Base-by-base conservation (phyloP, 805 yeast genomes). In the Schizosaccharomyces japonicus region DNA sequence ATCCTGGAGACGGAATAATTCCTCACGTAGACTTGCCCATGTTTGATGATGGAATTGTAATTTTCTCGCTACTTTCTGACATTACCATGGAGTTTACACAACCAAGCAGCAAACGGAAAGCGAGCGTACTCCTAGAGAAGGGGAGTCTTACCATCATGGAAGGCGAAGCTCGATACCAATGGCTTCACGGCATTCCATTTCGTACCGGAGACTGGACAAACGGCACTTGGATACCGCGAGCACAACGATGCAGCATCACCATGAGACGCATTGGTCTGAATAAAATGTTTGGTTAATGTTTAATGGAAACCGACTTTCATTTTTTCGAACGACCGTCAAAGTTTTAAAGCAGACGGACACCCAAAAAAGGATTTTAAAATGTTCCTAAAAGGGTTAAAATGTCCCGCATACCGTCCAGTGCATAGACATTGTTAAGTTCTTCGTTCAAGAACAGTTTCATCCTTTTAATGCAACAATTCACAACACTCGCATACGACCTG, bases 141-240 rank as follows among this genome's bases (percentile, higher is more conserved):
- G 46, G 46, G 13, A 42, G 46, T 27, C 13, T 26, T 4, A 19
- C 26, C 5, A 7, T 42, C 21, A 42, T 42, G 32, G 7, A 13
- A 23, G 46, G 46, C 17, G 21, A 25, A 42, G 46, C 46, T 8
- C 13, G 46, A n/a, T 42, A 42, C 23, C n/a, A 42, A 13, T 42
- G 46, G 46, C 26, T 36, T 21, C 42, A 36, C 13, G 42, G 23
- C 17, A 36, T 36, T 15, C 42, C 42, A 19, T 36, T 36, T 36
- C 42, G 42, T 15, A 27, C 25, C 13, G 42, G 42, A 17, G 42
- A 36, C 23, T 21, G 42, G 42, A 3, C 36, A 11, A 36, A 36
- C 2, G 15, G 23, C 6, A 36, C 36, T 2, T 36, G 42, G 42
- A 23, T 21, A 17, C 25, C 27, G 5, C 19, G 42, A 27, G 13